Conservation (phyloP, 495 filamentous ascomycete genomes). For the Venustampulla echinocandica region DNA sequence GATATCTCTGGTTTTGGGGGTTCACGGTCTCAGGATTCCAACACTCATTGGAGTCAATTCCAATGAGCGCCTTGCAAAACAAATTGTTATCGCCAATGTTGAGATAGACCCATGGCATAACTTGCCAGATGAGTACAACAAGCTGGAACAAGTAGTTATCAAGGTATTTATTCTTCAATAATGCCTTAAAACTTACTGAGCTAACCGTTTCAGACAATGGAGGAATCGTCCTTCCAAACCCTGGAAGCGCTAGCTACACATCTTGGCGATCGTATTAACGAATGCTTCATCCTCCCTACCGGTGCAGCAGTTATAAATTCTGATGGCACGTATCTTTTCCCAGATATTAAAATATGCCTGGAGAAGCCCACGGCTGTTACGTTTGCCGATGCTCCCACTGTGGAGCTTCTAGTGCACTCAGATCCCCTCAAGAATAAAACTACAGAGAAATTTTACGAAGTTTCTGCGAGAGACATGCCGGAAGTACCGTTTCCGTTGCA, state of each 20-base stretch:
- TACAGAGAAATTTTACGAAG: neutral
- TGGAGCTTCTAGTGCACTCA: constrained; percentile 35
- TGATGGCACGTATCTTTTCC: constrained; percentile 14
- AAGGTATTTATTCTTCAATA: constrained; percentile 33
- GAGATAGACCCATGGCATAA: constrained; percentile 38
- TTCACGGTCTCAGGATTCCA: constrained; percentile 44
- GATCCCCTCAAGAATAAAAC: constrained; percentile 8
- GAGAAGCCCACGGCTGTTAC: constrained; percentile 52
- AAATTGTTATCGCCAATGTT: constrained; percentile 47
- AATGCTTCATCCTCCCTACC: constrained; percentile 20
- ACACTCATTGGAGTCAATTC: constrained; percentile 52
- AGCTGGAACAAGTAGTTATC: constrained; percentile 40
- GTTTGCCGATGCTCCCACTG: constrained; percentile 46
- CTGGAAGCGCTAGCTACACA: constrained; percentile 49
- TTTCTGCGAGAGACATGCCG: too few relatives aligned
- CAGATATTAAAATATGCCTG: constrained; percentile 37
- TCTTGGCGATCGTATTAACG: constrained; percentile 33
- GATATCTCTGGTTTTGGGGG: constrained; percentile 18
- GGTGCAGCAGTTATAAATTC: neutral
- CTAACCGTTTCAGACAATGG: constrained; percentile 36
- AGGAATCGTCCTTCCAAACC: constrained; percentile 51
- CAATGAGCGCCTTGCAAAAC: constrained; percentile 49
- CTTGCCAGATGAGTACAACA: constrained; percentile 34
- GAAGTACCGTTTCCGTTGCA: too few relatives aligned
- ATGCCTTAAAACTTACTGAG: neutral